phyloP scores from a whole-genome alignment of 2,329 filamentous ascomycete genomes.

The Colletotrichum navitas region DNA sequence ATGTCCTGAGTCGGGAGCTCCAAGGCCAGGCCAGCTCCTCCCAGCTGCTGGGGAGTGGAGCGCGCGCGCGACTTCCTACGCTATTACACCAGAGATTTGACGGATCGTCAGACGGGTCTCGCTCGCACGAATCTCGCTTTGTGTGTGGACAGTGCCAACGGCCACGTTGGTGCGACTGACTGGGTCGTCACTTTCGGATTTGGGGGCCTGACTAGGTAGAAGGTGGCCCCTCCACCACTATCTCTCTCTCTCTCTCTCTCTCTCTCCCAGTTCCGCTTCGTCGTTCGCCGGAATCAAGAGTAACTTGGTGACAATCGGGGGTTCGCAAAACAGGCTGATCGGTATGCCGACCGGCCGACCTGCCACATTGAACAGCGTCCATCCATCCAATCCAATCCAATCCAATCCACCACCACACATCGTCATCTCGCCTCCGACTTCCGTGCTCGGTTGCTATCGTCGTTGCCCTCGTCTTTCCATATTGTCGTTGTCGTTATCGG shows the following conservation, averaged over 20 bases:
- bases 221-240: background rate
- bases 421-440: constrained; percentile 37
- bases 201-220: constrained; percentile 7
- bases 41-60: constrained; percentile 6
- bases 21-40: constrained; percentile 5
- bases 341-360: constrained; percentile 19
- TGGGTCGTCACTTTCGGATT: constrained; percentile 14
- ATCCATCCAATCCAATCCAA: constrained; percentile 10
- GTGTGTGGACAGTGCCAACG: background rate
- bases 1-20: constrained; percentile 20
- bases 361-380: constrained; percentile 17
- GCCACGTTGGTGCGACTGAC: constrained; percentile 14
- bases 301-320: constrained; percentile 2
- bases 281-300: background rate
- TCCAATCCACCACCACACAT: constrained; percentile 22
- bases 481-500: background rate
- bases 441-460: constrained; percentile 21
- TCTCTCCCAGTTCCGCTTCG: background rate
- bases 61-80: constrained; percentile 5
- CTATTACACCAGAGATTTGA: constrained; percentile 21
- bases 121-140: constrained; percentile 24
- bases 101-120: constrained; percentile 23
- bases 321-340: constrained; percentile 5
- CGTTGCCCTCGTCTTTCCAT: background rate
- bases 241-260: too few relatives aligned